Base-by-base conservation (phyloP, 2,329 filamentous ascomycete genomes). In the Xylaria hypoxylon region DNA sequence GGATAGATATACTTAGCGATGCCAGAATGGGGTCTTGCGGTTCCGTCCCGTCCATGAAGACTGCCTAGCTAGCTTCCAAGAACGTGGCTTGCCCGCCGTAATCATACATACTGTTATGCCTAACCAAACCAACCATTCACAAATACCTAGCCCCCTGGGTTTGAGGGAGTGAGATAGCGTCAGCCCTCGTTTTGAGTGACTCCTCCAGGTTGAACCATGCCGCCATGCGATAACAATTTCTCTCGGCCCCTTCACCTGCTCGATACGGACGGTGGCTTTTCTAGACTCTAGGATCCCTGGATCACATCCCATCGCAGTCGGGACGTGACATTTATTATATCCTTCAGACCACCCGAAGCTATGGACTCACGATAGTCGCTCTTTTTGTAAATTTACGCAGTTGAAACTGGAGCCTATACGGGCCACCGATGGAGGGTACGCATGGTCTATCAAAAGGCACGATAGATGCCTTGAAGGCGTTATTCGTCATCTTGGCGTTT, bases 381-480 rank as follows among this genome's bases (percentile, higher is more conserved):
- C 45, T 51, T 56, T 19, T n/a, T 40, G 35, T n/a, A 51, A 10
- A 35, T 55, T 50, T 35, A 38, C 22, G 31, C 48, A 17, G 55
- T 35, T 42, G 44, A 60, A 35, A 22, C 35, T 59, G 50, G 44
- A 51, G 56, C 33, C 26, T 48, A 48, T 40, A 28, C 47, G 45
- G 38, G 38, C n/a, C 42, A n/a, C n/a, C 52, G 47, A 64, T 68
- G 60, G 57, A 67, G 13, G 22, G 33, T 8, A 8, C 40, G 26
- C 51, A 45, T 31, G 59, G 59, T 45, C 31, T 68, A 3, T 42
- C 64, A 26, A 59, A 57, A n/a, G 52, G 6, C 55, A 11, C 51
- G 22, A 28, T 70, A 33, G 62, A 65, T 50, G 65, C 40, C 59
- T 59, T 70, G 53, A 70, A 70, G 56, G 40, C 44, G 22, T 31